phyloP scores from a whole-genome alignment of 202 grass and related monocot genomes.

The Setaria viridis region DNA sequence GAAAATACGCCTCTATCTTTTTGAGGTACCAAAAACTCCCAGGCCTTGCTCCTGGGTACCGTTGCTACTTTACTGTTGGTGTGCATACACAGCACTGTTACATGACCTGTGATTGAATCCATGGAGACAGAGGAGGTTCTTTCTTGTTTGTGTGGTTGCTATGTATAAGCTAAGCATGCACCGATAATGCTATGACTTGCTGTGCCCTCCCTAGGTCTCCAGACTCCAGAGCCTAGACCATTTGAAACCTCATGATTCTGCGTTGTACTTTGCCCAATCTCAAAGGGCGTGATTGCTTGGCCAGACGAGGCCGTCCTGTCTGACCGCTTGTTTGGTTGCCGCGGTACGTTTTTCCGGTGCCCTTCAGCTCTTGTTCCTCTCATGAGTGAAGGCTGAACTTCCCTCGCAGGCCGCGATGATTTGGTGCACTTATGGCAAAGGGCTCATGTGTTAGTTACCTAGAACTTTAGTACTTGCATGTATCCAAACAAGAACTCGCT shows the following conservation, averaged over 20 bases:
- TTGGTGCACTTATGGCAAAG: no score
- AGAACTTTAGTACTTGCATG: no score
- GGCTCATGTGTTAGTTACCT: no score
- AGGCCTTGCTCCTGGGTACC: neutral
- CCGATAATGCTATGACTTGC: neutral
- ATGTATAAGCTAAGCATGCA: neutral
- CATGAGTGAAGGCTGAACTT: no score
- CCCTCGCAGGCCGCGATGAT: no score
- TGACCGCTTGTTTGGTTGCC: no score
- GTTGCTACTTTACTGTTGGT: slow-evolving; percentile 7
- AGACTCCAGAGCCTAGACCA: neutral
- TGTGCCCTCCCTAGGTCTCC: neutral
- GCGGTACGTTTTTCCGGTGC: no score
- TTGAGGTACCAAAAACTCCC: slow-evolving; percentile 37
- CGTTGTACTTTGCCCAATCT: slow-evolving; percentile 41
- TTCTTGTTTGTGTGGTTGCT: neutral
- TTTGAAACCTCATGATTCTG: slow-evolving; percentile 18
- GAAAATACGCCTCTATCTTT: slow-evolving; percentile 54
- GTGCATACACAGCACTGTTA: neutral
- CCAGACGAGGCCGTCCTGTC: no score
- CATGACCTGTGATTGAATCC: neutral
- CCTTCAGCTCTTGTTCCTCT: no score
- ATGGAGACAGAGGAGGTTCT: neutral
- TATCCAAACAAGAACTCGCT: no score
- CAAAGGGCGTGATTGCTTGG: no score